A percentile compares a stretch with the other conserved stretches of the same genome.
phyloP scores from a whole-genome alignment of 2,329 filamentous ascomycete species.

The Anthostomella pinea region DNA sequence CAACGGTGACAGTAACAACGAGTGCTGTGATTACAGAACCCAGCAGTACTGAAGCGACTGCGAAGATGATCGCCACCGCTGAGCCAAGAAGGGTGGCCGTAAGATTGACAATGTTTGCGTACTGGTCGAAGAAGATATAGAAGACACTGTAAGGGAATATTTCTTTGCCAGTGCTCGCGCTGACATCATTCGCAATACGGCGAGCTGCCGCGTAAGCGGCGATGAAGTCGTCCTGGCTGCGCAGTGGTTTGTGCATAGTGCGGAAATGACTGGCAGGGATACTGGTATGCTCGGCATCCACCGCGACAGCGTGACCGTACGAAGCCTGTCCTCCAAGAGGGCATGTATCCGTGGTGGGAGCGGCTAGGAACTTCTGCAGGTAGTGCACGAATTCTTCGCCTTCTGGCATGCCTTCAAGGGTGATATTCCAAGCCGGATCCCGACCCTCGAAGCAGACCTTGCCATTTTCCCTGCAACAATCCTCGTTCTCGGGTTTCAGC shows the following conservation, averaged over 20 bases:
- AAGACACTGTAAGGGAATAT: constrained; percentile 97
- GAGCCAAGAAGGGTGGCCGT: constrained; percentile 77
- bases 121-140: constrained; percentile 99
- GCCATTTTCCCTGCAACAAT: constrained; percentile 68
- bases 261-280: constrained; percentile 88
- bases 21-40: constrained; percentile 80
- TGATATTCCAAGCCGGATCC: constrained; percentile 82
- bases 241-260: constrained; percentile 81
- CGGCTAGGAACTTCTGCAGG: constrained; percentile 74
- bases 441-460: constrained; percentile 77
- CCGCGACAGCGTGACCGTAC: constrained; percentile 79
- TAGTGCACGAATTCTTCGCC: constrained; percentile 89
- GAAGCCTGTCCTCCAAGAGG: constrained; percentile 85
- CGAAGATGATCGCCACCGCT: constrained; percentile 80
- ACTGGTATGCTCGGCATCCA: constrained; percentile 64
- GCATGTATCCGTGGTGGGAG: constrained; percentile 79
- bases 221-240: constrained; percentile 91
- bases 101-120: constrained; percentile 77
- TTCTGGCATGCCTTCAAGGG: constrained; percentile 86
- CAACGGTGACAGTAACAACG: constrained; percentile 80
- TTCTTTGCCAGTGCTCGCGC: constrained; percentile 66
- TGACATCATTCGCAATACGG: constrained; percentile 78
- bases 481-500: constrained; percentile 82
- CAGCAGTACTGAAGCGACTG: constrained; percentile 75
- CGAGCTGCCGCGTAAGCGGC: constrained; percentile 83